Percentiles rank a stretch among this genome's conserved stretches.
Conservation (phyloP, 2,329 filamentous ascomycete genomes). For the Phoma sp. region DNA sequence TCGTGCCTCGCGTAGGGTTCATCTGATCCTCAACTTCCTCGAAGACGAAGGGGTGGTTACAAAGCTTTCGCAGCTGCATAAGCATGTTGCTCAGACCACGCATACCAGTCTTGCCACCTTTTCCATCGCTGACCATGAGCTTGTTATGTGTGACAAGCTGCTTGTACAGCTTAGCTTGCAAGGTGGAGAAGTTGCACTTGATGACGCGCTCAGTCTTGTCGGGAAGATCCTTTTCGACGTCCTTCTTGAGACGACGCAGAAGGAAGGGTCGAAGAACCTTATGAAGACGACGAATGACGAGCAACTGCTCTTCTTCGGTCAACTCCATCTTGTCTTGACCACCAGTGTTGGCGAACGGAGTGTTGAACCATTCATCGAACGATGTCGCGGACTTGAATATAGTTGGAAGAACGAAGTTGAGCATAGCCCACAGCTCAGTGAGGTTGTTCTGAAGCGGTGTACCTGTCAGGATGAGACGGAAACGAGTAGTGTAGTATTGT, state of each 20-base stretch:
- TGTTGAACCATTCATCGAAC: slow-evolving; percentile 99
- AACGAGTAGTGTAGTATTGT: slow-evolving; percentile 92
- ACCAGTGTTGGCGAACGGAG: slow-evolving; percentile 97
- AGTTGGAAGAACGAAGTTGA: slow-evolving; percentile 97
- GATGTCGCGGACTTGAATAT: slow-evolving; percentile 99
- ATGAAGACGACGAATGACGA: slow-evolving; percentile 96
- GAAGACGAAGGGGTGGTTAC: slow-evolving; percentile 99
- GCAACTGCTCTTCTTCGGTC: slow-evolving; percentile 98
- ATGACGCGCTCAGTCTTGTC: slow-evolving; percentile 99
- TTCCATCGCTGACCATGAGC: slow-evolving; percentile 91
- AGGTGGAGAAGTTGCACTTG: slow-evolving; percentile 96
- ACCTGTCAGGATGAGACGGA: slow-evolving; percentile 95
- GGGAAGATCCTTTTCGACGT: slow-evolving; percentile 97
- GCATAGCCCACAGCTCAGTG: slow-evolving; percentile 93
- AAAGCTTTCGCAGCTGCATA: slow-evolving; percentile 98
- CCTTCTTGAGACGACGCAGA: slow-evolving; percentile 97
- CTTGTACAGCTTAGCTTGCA: slow-evolving; percentile 94
- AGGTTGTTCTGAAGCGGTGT: slow-evolving; percentile 98
- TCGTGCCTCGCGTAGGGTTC: slow-evolving; percentile 87
- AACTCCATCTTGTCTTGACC: slow-evolving; percentile 98
- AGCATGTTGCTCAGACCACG: slow-evolving; percentile 99
- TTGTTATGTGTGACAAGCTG: slow-evolving; percentile 97
- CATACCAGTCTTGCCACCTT: slow-evolving; percentile 92
- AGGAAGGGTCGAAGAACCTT: slow-evolving; percentile 98
- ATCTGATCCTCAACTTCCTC: slow-evolving; percentile 98